Evolutionary conservation across 352 stramenopile species (phyloP).

Genomic region (Phytophthora brassicae): DNA sequence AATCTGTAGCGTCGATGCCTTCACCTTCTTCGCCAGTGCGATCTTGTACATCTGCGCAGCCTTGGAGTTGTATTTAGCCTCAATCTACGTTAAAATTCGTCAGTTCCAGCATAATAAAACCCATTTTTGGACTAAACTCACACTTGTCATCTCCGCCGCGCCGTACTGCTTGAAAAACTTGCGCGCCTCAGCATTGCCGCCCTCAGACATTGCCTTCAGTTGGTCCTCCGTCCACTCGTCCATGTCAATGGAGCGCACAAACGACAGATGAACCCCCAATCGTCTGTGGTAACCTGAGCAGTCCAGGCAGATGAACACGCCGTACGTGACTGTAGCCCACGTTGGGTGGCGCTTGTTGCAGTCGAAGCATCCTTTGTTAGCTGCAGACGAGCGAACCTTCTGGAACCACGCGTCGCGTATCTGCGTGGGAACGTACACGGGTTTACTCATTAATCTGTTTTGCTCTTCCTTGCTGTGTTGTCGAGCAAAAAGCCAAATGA

Average conservation of each 20-base stretch:
- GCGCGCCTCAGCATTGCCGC: slow-evolving; percentile 91
- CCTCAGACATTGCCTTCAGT: slow-evolving; percentile 91
- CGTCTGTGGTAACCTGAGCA: slow-evolving; percentile 94
- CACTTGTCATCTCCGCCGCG: slow-evolving; percentile 84
- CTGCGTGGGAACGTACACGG: slow-evolving; percentile 70
- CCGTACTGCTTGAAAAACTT: slow-evolving; percentile 95
- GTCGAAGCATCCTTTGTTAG: slow-evolving; percentile 95
- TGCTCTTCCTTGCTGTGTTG: background rate
- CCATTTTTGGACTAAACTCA: too few species aligned
- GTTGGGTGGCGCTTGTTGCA: slow-evolving; percentile 95
- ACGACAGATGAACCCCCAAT: slow-evolving; percentile 93
- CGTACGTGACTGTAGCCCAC: slow-evolving; percentile 95
- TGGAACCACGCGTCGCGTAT: slow-evolving; percentile 88
- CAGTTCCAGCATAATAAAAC: background rate
- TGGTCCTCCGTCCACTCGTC: slow-evolving; percentile 96
- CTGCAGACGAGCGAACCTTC: slow-evolving; percentile 67
- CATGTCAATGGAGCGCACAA: slow-evolving; percentile 95
- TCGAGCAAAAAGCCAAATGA: slow-evolving; percentile 14
- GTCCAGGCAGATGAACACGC: slow-evolving; percentile 96
- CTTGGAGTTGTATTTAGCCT: slow-evolving; percentile 92
- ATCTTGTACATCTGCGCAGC: slow-evolving; percentile 88
- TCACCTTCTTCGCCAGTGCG: slow-evolving; percentile 83
- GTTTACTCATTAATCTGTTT: slow-evolving; percentile 46
- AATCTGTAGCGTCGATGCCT: slow-evolving; percentile 66
- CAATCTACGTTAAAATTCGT: slow-evolving; percentile 55